Conservation (phyloP, 73 alveolate genomes). For the Breviolum minutum region DNA sequence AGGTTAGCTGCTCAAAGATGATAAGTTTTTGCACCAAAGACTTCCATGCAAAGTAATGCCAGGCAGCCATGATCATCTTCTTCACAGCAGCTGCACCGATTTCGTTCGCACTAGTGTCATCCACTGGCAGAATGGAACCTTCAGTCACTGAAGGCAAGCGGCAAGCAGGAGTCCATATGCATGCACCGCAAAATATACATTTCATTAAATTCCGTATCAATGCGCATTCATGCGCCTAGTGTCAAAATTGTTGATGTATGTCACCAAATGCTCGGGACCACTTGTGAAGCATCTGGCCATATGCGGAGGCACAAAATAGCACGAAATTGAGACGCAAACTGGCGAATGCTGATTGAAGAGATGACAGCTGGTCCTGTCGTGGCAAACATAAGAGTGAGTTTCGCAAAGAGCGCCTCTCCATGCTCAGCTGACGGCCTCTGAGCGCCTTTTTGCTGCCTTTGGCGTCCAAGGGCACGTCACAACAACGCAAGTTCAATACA, state of each 20-base stretch:
- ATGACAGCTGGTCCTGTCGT: not conserved
- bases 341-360: not conserved
- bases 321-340: not conserved
- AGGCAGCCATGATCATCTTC: constrained; percentile 26
- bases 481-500: not conserved
- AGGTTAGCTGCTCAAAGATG: not conserved
- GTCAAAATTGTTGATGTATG: too few relatives aligned
- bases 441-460: constrained; percentile 3
- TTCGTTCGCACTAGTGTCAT: not conserved
- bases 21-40: too few relatives aligned
- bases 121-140: constrained; percentile 10
- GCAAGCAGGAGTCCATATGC: not conserved
- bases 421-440: not conserved
- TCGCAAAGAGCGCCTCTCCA: not conserved
- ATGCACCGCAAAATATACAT: too few relatives aligned
- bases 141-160: not conserved
- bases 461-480: not conserved
- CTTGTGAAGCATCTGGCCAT: too few relatives aligned
- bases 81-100: constrained; percentile 29
- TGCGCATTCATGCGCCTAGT: too few relatives aligned
- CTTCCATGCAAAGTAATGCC: not conserved
- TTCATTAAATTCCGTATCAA: not conserved
- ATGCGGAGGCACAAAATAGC: not conserved
- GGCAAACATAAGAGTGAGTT: not conserved
- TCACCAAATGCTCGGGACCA: too few relatives aligned